Base-by-base conservation (phyloP, 1,139 yeast species). In the Protomyces lactucae-debilis region DNA sequence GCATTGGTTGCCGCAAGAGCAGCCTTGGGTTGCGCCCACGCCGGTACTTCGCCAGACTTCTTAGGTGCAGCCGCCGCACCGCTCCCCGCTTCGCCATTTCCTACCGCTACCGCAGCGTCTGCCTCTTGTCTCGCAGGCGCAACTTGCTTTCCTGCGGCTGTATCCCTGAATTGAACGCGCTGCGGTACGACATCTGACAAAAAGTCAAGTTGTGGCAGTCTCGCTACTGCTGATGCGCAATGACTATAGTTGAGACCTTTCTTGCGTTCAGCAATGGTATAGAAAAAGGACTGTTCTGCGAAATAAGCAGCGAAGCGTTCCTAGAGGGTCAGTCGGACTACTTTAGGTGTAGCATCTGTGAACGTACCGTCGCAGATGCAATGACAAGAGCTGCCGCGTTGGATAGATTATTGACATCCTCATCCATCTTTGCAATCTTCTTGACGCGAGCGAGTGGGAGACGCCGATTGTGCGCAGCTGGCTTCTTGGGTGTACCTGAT, bases 371-470 rank as follows among this genome's bases (percentile, higher is more conserved):
- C 2, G 64, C 66, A 6, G 57, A 56, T 5, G 66, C 52, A 3
- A 64, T 57, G 23, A 64, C 36, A 3, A 64, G 23, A 32, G 63
- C 66, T 12, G 66, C 61, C 5, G 66, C 60, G 35, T 64, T 64
- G 14, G 66, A 64, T 3, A 60, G 40, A 18, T 57, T 56, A 12
- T 52, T 32, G n/a, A 64, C 59, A 46, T 89, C 96, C 3, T 92
- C 90, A 73, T 93, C 98, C 74, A 87, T 82, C 72, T 88, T 90
- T 72, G 93, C 85, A 64, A 92, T 87, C 71, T 86, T 82, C 73
- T 89, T 91, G 69, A 92, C 86, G 70, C 92, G 86, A 1, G 96
- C 82, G 36, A 91, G 77, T 5, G 97, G 98, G 46, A 92, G 69
- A 23, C 45, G 53, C 40, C 32, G 37, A 39, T 52, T 59, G 43